Evolutionary conservation across 345 rosid genomes (phyloP).

Genomic region (Eucalyptus brandiana): DNA sequence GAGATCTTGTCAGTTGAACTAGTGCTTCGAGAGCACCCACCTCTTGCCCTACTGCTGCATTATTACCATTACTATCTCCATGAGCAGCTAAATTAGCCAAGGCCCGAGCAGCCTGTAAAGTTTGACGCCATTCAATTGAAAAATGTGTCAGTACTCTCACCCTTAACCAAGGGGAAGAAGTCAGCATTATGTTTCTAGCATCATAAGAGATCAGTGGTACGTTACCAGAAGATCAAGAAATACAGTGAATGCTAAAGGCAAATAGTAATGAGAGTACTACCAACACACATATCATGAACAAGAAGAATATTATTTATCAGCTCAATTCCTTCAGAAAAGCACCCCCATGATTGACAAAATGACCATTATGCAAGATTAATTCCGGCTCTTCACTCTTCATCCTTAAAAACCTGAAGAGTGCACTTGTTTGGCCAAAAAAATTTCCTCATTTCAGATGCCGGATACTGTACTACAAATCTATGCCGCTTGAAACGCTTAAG

Average conservation of each 20-base stretch:
- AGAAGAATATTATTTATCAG: neutral
- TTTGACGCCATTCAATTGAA: neutral
- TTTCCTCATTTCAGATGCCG: neutral
- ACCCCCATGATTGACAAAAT: neutral
- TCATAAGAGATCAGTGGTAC: neutral
- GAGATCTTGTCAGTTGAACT: conserved; percentile 71
- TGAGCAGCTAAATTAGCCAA: conserved; percentile 96
- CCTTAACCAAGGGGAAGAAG: neutral
- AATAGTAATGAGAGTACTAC: neutral
- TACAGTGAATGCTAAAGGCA: neutral
- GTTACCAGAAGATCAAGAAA: neutral
- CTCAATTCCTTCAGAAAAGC: neutral
- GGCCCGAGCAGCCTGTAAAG: conserved; percentile 81
- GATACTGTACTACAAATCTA: neutral
- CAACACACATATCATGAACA: neutral
- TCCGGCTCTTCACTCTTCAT: neutral
- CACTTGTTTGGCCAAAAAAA: neutral
- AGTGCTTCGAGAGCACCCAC: conserved; percentile 91
- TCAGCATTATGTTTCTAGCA: neutral
- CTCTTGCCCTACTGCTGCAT: conserved; percentile 96
- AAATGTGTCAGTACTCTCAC: neutral
- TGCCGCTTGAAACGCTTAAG: neutral
- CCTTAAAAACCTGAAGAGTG: neutral
- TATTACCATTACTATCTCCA: conserved; percentile 84
- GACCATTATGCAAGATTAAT: neutral